Evolutionary conservation across 225 moss, liverwort and hornwort genomes (phyloP).

Genomic region (Polytrichum commune): DNA sequence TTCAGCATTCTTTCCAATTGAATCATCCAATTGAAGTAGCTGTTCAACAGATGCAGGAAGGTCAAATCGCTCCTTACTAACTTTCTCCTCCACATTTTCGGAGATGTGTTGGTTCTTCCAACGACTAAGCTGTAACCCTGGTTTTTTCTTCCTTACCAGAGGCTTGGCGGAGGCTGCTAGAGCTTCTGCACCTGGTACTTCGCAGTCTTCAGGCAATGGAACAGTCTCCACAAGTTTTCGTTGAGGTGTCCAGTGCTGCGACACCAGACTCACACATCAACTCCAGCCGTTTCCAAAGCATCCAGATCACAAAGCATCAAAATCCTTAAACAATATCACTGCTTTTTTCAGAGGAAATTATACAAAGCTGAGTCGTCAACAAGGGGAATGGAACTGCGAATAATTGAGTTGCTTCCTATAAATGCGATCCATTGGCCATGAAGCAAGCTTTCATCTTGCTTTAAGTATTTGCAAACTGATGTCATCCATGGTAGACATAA

Average conservation of each 20-base stretch:
- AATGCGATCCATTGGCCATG: no score
- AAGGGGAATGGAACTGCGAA: no score
- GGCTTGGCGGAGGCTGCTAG: constrained; percentile 53
- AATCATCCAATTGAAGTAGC: constrained; percentile 6
- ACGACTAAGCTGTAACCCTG: constrained; percentile 35
- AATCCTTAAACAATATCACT: background rate
- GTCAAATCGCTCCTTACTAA: constrained; percentile 7
- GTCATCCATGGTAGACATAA: background rate
- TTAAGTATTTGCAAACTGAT: background rate
- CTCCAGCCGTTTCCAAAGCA: background rate
- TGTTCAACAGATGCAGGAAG: constrained; percentile 15
- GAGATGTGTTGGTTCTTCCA: constrained; percentile 38
- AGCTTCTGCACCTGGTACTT: constrained; percentile 51
- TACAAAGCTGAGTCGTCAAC: no score
- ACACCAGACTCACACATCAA: constrained; percentile 16
- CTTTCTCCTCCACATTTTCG: constrained; percentile 14
- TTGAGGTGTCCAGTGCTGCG: constrained; percentile 71
- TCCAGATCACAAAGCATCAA: background rate
- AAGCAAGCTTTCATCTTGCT: no score
- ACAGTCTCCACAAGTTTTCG: constrained; percentile 20
- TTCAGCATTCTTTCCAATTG: constrained; percentile 14
- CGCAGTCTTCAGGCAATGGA: constrained; percentile 49
- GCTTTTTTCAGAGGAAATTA: no score
- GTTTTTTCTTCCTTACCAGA: constrained; percentile 42
- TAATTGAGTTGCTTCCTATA: no score